phyloP scores from a whole-genome alignment of 2,329 filamentous ascomycete genomes.

The Trichophyton mentagrophytes region DNA sequence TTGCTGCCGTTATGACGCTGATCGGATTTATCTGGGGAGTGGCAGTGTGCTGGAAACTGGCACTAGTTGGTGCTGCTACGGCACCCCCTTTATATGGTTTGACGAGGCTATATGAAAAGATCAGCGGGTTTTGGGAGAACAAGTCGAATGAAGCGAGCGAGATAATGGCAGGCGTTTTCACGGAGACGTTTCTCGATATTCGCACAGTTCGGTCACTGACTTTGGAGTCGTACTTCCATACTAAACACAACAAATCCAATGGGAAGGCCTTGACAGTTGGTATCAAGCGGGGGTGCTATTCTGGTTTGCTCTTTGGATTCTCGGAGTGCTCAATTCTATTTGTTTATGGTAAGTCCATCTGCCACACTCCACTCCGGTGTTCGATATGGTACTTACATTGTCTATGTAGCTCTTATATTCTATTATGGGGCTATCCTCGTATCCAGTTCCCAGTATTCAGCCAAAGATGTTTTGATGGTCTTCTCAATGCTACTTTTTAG shows the following conservation, averaged over 20 bases:
- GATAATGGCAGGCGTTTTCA: slow-evolving; percentile 49
- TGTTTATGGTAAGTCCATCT: slow-evolving; percentile 38
- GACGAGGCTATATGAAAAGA: slow-evolving; percentile 51
- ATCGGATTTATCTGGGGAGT: slow-evolving; percentile 66
- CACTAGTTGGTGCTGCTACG: slow-evolving; percentile 59
- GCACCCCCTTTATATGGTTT: slow-evolving; percentile 55
- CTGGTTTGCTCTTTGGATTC: slow-evolving; percentile 63
- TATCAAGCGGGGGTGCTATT: slow-evolving; percentile 50
- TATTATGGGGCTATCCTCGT: slow-evolving; percentile 65
- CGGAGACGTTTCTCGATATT: slow-evolving; percentile 67
- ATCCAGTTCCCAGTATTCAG: slow-evolving; percentile 36
- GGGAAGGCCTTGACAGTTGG: slow-evolving; percentile 47
- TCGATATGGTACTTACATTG: slow-evolving; percentile 9
- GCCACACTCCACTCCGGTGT: too few species aligned
- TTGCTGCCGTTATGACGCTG: slow-evolving; percentile 52
- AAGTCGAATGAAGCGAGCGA: slow-evolving; percentile 52
- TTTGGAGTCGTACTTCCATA: slow-evolving; percentile 57
- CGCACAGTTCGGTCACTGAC: slow-evolving; percentile 63
- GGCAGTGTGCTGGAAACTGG: slow-evolving; percentile 63
- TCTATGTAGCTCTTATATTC: slow-evolving; percentile 54
- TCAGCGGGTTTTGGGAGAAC: slow-evolving; percentile 60
- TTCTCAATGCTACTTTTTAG: slow-evolving; percentile 76
- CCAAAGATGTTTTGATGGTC: slow-evolving; percentile 55
- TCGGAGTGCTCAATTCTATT: slow-evolving; percentile 60
- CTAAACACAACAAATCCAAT: slow-evolving; percentile 47